Percentiles rank a stretch among this genome's conserved stretches.
phyloP scores from a whole-genome alignment of 768 basidiomycete species.

The Mycena olivaceomarginata region DNA sequence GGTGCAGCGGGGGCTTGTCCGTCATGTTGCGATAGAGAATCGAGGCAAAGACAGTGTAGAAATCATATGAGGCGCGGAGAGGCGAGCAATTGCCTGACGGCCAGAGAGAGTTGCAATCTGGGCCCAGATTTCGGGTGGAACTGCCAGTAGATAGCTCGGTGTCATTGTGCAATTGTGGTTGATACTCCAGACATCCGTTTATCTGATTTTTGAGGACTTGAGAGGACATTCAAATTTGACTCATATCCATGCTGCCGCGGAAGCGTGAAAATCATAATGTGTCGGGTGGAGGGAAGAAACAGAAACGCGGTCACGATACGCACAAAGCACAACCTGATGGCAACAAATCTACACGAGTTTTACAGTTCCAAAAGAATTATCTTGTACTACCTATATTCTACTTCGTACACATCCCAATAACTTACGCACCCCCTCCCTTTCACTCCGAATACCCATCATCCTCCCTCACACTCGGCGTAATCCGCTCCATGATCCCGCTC shows the following conservation, averaged over 20 bases:
- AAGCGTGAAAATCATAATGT: too few relatives aligned
- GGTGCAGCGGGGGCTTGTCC: not conserved
- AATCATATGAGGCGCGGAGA: not conserved
- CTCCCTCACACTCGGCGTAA: slow-evolving; percentile 71
- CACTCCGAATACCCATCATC: slow-evolving; percentile 84
- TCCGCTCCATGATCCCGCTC: slow-evolving; percentile 81
- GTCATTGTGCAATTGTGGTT: too few relatives aligned
- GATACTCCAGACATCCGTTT: too few relatives aligned
- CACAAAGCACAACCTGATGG: too few relatives aligned
- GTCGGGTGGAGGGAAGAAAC: too few relatives aligned
- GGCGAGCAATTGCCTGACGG: not conserved
- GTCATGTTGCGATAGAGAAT: slow-evolving; percentile 1
- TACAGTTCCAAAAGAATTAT: not conserved
- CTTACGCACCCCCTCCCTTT: not conserved
- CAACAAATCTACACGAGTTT: too few relatives aligned
- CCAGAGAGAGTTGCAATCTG: not conserved
- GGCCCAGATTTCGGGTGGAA: slow-evolving; percentile 16
- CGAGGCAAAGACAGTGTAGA: slow-evolving; percentile 2
- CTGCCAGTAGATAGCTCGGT: not conserved
- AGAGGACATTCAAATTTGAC: too few relatives aligned
- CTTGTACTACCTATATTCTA: not conserved
- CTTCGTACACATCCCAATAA: too few relatives aligned
- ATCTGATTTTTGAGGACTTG: too few relatives aligned
- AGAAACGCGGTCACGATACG: too few relatives aligned
- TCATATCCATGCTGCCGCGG: too few relatives aligned